phyloP scores from a whole-genome alignment of 495 filamentous ascomycete genomes.

The Xylaria palmicola region DNA sequence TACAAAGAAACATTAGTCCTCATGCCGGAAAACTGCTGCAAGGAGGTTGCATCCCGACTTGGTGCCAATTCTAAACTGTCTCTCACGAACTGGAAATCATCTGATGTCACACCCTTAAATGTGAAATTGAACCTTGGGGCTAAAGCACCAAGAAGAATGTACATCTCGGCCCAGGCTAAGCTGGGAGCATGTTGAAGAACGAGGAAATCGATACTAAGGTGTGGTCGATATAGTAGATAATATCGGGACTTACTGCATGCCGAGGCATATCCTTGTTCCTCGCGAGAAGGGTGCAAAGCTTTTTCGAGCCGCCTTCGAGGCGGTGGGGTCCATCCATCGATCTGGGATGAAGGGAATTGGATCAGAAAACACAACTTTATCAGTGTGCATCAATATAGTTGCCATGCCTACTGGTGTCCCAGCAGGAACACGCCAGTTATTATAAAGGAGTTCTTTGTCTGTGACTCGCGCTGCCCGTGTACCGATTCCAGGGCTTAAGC shows the following conservation, averaged over 20 bases:
- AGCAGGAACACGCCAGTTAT: conserved; percentile 45
- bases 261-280: conserved; percentile 29
- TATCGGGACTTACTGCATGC: conserved; percentile 36
- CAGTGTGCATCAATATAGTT: conserved; percentile 27
- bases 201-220: too few relatives aligned
- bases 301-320: neutral
- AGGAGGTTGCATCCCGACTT: too few relatives aligned
- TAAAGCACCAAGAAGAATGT: too few relatives aligned
- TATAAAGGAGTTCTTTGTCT: conserved; percentile 32
- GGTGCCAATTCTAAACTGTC: too few relatives aligned
- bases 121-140: too few relatives aligned
- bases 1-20: too few relatives aligned
- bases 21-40: too few relatives aligned
- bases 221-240: too few relatives aligned
- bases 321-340: conserved; percentile 20
- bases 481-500: conserved; percentile 28
- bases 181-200: too few relatives aligned
- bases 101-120: too few relatives aligned
- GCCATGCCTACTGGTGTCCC: conserved; percentile 35
- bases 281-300: conserved; percentile 25
- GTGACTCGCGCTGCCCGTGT: conserved; percentile 36
- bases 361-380: conserved; percentile 18
- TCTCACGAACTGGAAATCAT: too few relatives aligned
- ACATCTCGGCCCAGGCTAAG: too few relatives aligned
- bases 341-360: conserved; percentile 17